Conservation (phyloP, 2,329 filamentous ascomycete species). For the Paraphaeosphaeria minitans region DNA sequence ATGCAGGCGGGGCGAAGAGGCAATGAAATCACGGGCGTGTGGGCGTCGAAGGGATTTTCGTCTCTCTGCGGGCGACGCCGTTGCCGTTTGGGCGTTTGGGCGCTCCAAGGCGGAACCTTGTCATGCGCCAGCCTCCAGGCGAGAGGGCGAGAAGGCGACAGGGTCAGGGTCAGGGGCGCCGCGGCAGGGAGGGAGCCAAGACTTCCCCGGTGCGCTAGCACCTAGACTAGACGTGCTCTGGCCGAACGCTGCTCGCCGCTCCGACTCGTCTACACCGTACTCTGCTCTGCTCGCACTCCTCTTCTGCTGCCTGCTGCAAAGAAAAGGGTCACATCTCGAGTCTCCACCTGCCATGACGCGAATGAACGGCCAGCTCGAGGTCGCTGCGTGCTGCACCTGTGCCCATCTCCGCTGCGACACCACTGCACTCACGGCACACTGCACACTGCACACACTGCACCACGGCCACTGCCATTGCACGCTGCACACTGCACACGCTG, state of each 20-base stretch:
- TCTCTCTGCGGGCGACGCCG: background rate
- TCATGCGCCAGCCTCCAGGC: background rate
- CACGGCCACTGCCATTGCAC: no score
- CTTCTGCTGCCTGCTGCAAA: background rate
- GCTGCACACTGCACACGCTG: no score
- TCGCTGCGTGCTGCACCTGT: background rate
- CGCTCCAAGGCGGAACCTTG: background rate
- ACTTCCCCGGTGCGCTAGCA: background rate
- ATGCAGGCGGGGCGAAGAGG: background rate
- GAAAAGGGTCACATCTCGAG: slow-evolving; percentile 1
- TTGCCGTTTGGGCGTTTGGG: no score
- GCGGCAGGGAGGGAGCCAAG: background rate
- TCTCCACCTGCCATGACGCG: background rate
- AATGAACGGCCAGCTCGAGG: no score
- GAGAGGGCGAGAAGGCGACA: background rate
- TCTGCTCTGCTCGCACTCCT: no score
- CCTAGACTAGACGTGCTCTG: background rate
- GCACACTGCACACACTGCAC: no score
- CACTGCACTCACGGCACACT: no score
- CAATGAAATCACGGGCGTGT: background rate
- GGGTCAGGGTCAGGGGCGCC: background rate
- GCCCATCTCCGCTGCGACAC: background rate
- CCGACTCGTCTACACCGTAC: no score
- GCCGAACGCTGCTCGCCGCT: background rate
- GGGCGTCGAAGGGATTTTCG: slow-evolving; percentile 17